Evolutionary conservation across 768 basidiomycete genomes (phyloP).

Genomic region (Steccherinum ochraceum): DNA sequence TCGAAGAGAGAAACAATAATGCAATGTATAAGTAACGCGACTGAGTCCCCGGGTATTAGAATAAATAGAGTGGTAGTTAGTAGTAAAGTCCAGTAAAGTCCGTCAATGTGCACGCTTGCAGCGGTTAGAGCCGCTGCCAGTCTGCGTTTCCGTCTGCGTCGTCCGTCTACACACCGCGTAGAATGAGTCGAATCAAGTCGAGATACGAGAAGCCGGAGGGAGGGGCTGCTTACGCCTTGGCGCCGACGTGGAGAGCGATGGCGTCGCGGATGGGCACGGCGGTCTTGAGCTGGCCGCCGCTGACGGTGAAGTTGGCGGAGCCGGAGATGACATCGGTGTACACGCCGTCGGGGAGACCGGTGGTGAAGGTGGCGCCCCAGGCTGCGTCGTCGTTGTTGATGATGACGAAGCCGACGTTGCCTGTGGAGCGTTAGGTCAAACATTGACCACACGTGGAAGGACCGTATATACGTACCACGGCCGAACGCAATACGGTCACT

Average conservation of each 20-base stretch:
- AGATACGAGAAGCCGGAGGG: not conserved
- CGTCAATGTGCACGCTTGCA: too few species aligned
- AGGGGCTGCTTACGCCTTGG: constrained; percentile 9
- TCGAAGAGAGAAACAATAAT: too few species aligned
- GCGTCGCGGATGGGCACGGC: constrained; percentile 47
- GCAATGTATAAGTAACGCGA: too few species aligned
- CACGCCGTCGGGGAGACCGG: constrained; percentile 47
- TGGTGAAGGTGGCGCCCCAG: constrained; percentile 53
- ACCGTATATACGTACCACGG: constrained; percentile 46
- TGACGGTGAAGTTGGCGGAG: constrained; percentile 38
- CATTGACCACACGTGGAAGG: too few species aligned
- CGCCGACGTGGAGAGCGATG: constrained; percentile 48
- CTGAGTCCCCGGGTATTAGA: too few species aligned
- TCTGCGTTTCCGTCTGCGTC: too few species aligned
- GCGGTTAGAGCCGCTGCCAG: too few species aligned
- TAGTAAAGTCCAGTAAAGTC: too few species aligned
- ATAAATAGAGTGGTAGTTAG: too few species aligned
- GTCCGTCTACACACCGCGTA: too few species aligned
- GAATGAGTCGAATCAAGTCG: too few species aligned
- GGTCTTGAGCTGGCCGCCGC: constrained; percentile 42
- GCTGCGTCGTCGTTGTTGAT: constrained; percentile 57
- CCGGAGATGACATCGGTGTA: constrained; percentile 67
- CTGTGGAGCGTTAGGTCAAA: too few species aligned
- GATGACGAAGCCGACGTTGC: constrained; percentile 51
- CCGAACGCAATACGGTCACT: constrained; percentile 62